phyloP scores from a whole-genome alignment of 345 rosid genomes.

The Hypericum androsaemum region DNA sequence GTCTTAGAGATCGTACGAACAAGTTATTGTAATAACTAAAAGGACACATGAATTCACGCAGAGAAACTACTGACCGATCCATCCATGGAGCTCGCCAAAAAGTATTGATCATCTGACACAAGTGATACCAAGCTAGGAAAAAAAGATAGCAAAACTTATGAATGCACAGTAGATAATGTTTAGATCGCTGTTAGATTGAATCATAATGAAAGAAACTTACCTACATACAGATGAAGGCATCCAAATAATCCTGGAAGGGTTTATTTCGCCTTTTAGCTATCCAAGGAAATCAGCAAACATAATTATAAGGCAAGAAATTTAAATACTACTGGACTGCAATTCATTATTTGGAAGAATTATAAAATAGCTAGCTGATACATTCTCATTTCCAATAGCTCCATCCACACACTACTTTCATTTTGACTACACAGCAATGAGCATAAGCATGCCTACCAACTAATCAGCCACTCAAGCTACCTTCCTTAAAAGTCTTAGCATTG shows the following conservation, averaged over 20 bases:
- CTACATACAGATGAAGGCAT: conserved; percentile 81
- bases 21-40: too few relatives aligned
- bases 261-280: conserved; percentile 62
- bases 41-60: background rate
- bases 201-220: conserved; percentile 28
- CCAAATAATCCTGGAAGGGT: conserved; percentile 36
- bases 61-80: conserved; percentile 51
- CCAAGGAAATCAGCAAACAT: conserved; percentile 6
- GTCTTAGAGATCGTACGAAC: too few relatives aligned
- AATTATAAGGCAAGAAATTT: background rate
- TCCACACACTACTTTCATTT: too few relatives aligned
- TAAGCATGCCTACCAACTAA: too few relatives aligned
- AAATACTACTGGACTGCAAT: too few relatives aligned
- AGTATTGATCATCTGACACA: conserved; percentile 56
- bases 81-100: conserved; percentile 92
- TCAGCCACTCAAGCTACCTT: too few relatives aligned
- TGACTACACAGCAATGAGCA: too few relatives aligned
- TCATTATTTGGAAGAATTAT: too few relatives aligned
- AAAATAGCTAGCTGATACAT: too few relatives aligned
- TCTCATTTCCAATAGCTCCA: too few relatives aligned
- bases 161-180: background rate
- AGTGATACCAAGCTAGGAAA: conserved; percentile 57
- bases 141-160: conserved; percentile 10
- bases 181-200: background rate
- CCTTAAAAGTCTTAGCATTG: too few relatives aligned